phyloP scores from a whole-genome alignment of 2,329 filamentous ascomycete genomes.

The Alternaria sp. region DNA sequence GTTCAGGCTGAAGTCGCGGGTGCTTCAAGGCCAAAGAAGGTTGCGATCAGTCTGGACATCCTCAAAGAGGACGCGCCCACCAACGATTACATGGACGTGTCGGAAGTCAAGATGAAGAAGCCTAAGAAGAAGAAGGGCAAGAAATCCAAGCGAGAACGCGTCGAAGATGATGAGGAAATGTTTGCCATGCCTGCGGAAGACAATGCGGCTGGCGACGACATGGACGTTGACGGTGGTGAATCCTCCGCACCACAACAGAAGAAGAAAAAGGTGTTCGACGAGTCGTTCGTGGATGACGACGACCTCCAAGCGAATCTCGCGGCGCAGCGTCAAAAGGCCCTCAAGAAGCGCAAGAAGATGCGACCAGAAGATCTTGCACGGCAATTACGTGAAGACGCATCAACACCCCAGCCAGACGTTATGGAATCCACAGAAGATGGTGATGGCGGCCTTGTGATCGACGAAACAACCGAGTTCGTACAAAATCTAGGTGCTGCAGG shows the following conservation, averaged over 20 bases:
- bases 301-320: conserved; percentile 87
- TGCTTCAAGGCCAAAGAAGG: conserved; percentile 64
- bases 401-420: conserved; percentile 53
- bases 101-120: conserved; percentile 87
- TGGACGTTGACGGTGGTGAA: conserved; percentile 73
- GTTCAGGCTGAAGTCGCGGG: conserved; percentile 64
- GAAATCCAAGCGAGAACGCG: conserved; percentile 39
- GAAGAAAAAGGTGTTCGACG: conserved; percentile 72
- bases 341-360: conserved; percentile 90
- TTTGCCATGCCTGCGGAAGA: conserved; percentile 49
- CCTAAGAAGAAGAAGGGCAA: conserved; percentile 43
- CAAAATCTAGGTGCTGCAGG: conserved; percentile 70
- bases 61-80: conserved; percentile 67
- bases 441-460: conserved; percentile 82
- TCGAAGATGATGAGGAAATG: conserved; percentile 66
- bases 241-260: conserved; percentile 34
- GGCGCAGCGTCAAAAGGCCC: conserved; percentile 77
- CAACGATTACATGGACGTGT: conserved; percentile 88
- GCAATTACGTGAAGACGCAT: conserved; percentile 72
- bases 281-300: conserved; percentile 86
- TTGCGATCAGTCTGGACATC: conserved; percentile 79
- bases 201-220: conserved; percentile 50
- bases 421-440: conserved; percentile 66
- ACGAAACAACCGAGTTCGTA: conserved; percentile 95
- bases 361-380: conserved; percentile 86